Evolutionary conservation across 352 stramenopile genomes (phyloP).

Genomic region (Phytopythium chamaehyphon): DNA sequence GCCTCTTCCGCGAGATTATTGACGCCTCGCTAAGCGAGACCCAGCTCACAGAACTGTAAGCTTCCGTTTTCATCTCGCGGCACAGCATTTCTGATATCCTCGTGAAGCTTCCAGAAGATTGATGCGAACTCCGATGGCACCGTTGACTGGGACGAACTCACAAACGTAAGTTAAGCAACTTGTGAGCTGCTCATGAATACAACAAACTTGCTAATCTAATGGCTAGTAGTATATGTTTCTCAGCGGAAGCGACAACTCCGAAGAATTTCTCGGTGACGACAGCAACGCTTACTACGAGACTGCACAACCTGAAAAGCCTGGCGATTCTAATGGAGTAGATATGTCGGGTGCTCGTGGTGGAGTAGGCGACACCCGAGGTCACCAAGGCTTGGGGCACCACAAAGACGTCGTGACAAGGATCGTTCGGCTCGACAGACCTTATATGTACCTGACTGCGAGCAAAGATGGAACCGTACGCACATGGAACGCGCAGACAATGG

Average conservation of each 20-base stretch:
- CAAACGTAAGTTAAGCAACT: slow-evolving; percentile 41
- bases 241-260: slow-evolving; percentile 57
- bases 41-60: slow-evolving; percentile 79
- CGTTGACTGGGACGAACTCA: slow-evolving; percentile 90
- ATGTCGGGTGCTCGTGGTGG: slow-evolving; percentile 4
- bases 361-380: slow-evolving; percentile 14
- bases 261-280: slow-evolving; percentile 63
- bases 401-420: slow-evolving; percentile 74
- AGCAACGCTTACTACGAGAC: slow-evolving; percentile 63
- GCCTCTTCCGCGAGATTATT: slow-evolving; percentile 78
- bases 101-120: slow-evolving; percentile 80
- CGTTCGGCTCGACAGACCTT: slow-evolving; percentile 59
- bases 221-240: slow-evolving; percentile 74
- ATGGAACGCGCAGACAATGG: slow-evolving; percentile 67
- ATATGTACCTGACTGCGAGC: slow-evolving; percentile 66
- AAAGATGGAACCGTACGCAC: slow-evolving; percentile 73
- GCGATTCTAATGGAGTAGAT: slow-evolving; percentile 16
- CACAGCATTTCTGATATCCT: neutral
- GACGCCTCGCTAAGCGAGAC: slow-evolving; percentile 71
- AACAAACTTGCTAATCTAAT: neutral
- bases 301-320: slow-evolving; percentile 48
- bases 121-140: slow-evolving; percentile 84
- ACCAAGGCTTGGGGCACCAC: slow-evolving; percentile 30
- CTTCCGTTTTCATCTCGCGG: no score
- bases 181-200: neutral